phyloP scores from a whole-genome alignment of 2,329 filamentous ascomycete genomes.

The Penicillium brasilianum region DNA sequence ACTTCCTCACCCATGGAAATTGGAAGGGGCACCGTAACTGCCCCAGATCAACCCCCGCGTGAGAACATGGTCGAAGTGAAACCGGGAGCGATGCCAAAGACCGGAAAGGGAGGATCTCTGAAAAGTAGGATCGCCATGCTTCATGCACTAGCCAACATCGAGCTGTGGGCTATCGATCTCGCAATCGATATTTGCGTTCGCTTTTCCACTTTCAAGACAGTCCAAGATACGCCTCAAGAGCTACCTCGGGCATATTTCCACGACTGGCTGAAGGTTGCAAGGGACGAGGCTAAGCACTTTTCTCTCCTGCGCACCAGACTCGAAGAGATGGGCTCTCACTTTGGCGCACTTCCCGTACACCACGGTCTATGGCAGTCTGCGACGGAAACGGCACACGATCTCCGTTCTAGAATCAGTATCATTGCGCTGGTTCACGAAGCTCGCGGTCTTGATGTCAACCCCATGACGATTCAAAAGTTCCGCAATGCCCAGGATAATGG shows the following conservation, averaged over 20 bases:
- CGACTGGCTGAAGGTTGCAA: slow-evolving; percentile 56
- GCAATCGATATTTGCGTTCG: slow-evolving; percentile 55
- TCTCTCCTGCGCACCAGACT: slow-evolving; percentile 52
- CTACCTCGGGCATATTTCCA: slow-evolving; percentile 54
- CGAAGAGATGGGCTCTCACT: slow-evolving; percentile 52
- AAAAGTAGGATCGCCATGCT: slow-evolving; percentile 55
- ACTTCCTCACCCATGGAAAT: slow-evolving; percentile 50
- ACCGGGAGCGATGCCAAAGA: slow-evolving; percentile 48
- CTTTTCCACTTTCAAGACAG: slow-evolving; percentile 51
- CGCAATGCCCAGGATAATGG: slow-evolving; percentile 48
- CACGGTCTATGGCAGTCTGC: slow-evolving; percentile 55
- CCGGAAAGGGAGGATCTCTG: slow-evolving; percentile 49
- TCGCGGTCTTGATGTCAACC: slow-evolving; percentile 54
- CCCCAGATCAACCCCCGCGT: slow-evolving; percentile 50
- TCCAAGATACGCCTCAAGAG: slow-evolving; percentile 32
- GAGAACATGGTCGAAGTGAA: slow-evolving; percentile 47
- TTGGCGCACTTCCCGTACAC: slow-evolving; percentile 53
- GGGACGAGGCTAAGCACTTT: slow-evolving; percentile 56
- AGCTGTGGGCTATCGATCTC: slow-evolving; percentile 56
- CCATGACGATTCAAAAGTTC: slow-evolving; percentile 55
- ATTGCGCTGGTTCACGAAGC: slow-evolving; percentile 57
- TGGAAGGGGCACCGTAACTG: slow-evolving; percentile 42
- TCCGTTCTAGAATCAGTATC: slow-evolving; percentile 53
- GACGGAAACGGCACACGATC: slow-evolving; percentile 49
- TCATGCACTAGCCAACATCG: slow-evolving; percentile 55